Base-by-base conservation (phyloP, 75 land plant genomes). In the Cryptomeria japonica region DNA sequence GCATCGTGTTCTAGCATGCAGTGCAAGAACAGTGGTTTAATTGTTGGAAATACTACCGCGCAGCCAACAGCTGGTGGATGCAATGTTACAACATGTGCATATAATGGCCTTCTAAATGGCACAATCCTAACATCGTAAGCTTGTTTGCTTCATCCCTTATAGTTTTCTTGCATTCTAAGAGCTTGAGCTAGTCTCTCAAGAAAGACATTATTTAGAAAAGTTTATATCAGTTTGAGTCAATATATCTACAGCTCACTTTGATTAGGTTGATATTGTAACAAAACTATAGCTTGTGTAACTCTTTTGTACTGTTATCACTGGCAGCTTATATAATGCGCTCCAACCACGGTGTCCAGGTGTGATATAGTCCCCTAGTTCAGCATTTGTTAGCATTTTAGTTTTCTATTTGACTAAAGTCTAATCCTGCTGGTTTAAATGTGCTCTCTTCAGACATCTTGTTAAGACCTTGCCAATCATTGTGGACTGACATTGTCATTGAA, bases 1-100 rank as follows among this genome's bases (percentile, higher is more conserved):
- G 93, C 88, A 41, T 95, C 96, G 5, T 94, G 95, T 73, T 93
- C 95, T 47, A 94, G 95, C 89, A 95, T 95, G 96, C 95, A 94
- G 86, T 95, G 96, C 84, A 89, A 85, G 36, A 90, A 90, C 46
- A 95, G 92, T 53, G 93, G 92, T 61, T 91, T 95, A 28, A 94
- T 88, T 89, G 44, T 94, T 5, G 95, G 96, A 39, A 94, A 94
- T 88, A 56, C 87, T 28, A 91, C 92, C 0, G 36, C 87, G 8
- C 92, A 93, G 42, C 90, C 85, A 14, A 89, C 91, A 34, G 85
- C 90, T 88, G 95, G 82, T 85, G 96, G 95, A 61, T 95, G 96
- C 86, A 95, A 90, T 89, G 94, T 95, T 84, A 94, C 96, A 49
- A 91, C 95, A 25, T 95, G 96, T 87, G 87, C 85, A 36, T 95